Percentiles rank a stretch among this genome's conserved stretches.
phyloP scores from a whole-genome alignment of 495 filamentous ascomycete genomes.

The Daldinia decipiens region DNA sequence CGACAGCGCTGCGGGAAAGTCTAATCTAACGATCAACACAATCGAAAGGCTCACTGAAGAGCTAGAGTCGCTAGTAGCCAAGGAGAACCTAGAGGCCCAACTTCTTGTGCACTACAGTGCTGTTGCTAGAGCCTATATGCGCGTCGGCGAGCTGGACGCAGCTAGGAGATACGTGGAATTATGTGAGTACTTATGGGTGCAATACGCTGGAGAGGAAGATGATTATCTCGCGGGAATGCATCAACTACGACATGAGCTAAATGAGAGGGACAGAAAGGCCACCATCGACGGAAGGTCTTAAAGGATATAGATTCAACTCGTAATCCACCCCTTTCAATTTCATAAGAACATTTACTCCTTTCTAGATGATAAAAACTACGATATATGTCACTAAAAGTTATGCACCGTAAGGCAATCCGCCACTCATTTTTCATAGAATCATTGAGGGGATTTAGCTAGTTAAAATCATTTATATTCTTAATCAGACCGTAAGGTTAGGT shows the following conservation, averaged over 20 bases:
- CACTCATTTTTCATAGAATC: not conserved
- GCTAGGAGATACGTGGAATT: conserved; percentile 43
- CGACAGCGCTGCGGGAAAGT: conserved; percentile 20
- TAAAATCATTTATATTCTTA: not conserved
- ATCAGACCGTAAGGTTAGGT: conserved; percentile 2
- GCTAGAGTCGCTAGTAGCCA: conserved; percentile 42
- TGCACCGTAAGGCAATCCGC: too few species aligned
- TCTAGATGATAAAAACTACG: too few species aligned
- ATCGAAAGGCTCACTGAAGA: conserved; percentile 41
- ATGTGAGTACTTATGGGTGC: conserved; percentile 48
- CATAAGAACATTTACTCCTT: not conserved
- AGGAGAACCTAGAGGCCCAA: conserved; percentile 49
- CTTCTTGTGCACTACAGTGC: conserved; percentile 48
- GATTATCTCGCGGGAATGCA: conserved; percentile 46
- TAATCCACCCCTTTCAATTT: not conserved
- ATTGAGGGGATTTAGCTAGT: not conserved
- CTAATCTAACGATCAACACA: conserved; percentile 11
- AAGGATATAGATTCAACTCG: not conserved
- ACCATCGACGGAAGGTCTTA: not conserved
- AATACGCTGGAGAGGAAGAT: conserved; percentile 51
- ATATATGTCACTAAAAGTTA: too few species aligned
- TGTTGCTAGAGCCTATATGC: conserved; percentile 49
- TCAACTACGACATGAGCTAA: conserved; percentile 44
- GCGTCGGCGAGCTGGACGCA: conserved; percentile 29
- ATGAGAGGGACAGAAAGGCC: conserved; percentile 26